Evolutionary conservation across 1,284 basidiomycete genomes (phyloP).

Genomic region (Microbotryomycetes sp.): DNA sequence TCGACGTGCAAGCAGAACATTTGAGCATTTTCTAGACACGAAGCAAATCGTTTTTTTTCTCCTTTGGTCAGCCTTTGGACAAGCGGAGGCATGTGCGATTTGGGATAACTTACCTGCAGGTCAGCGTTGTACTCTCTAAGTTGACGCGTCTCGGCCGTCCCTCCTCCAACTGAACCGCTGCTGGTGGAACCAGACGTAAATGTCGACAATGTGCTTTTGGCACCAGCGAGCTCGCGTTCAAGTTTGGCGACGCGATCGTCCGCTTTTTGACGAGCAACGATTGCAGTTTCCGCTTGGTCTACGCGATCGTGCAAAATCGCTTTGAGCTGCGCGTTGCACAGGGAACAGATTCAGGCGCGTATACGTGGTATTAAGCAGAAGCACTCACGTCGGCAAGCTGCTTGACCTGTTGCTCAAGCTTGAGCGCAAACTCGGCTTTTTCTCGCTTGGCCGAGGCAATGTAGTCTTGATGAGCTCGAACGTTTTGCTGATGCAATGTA

Average conservation of each 20-base stretch:
- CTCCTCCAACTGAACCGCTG: slow-evolving; percentile 13
- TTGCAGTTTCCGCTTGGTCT: slow-evolving; percentile 39
- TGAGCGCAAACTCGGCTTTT: slow-evolving; percentile 15
- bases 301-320: slow-evolving; percentile 42
- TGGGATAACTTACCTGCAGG: slow-evolving; percentile 55
- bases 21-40: slow-evolving; percentile 64
- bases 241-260: slow-evolving; percentile 40
- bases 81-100: not conserved
- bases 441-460: slow-evolving; percentile 42
- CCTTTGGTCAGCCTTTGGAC: too few species aligned
- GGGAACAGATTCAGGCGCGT: not conserved
- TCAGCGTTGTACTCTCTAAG: slow-evolving; percentile 45
- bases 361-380: accelerated
- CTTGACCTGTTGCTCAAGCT: slow-evolving; percentile 14
- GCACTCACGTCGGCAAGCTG: slow-evolving; percentile 19
- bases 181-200: slow-evolving; percentile 14
- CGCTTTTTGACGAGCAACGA: slow-evolving; percentile 34
- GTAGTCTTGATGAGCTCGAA: slow-evolving; percentile 43
- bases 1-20: slow-evolving; percentile 81
- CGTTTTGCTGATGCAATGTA: slow-evolving; percentile 43
- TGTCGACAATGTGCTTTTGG: slow-evolving; percentile 42
- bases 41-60: not conserved
- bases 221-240: slow-evolving; percentile 41
- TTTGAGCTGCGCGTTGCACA: slow-evolving; percentile 32
- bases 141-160: slow-evolving; percentile 32